Evolutionary conservation across 305 asterid species (phyloP).

Genomic region (Coffea humblotiana): DNA sequence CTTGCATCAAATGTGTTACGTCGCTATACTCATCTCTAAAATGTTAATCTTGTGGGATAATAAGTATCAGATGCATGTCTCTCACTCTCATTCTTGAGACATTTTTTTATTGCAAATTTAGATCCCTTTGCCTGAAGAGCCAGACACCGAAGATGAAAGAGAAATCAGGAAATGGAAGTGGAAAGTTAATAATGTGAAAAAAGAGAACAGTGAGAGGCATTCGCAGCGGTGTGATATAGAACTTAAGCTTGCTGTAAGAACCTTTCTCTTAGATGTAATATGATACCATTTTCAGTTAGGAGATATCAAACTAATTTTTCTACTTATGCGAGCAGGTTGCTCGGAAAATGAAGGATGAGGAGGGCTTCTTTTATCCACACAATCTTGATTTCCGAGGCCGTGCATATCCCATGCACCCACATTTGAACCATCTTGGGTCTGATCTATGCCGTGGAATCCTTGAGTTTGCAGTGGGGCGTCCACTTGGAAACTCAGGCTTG

Average conservation of each 20-base stretch:
- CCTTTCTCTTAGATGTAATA: slow-evolving; percentile 12
- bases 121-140: slow-evolving; percentile 77
- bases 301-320: slow-evolving; percentile 17
- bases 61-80: neutral
- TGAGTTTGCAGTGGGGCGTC: slow-evolving; percentile 90
- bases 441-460: slow-evolving; percentile 92
- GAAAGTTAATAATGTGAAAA: slow-evolving; percentile 66
- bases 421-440: slow-evolving; percentile 97
- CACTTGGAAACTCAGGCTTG: slow-evolving; percentile 83
- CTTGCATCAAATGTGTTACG: neutral
- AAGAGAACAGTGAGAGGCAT: slow-evolving; percentile 89
- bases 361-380: slow-evolving; percentile 91
- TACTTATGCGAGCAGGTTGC: slow-evolving; percentile 66
- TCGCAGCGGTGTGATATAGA: slow-evolving; percentile 94
- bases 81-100: neutral
- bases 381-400: slow-evolving; percentile 96
- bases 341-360: slow-evolving; percentile 83
- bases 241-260: slow-evolving; percentile 86
- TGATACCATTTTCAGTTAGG: neutral
- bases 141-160: slow-evolving; percentile 84
- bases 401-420: slow-evolving; percentile 99
- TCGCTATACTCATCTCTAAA: neutral
- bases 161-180: slow-evolving; percentile 77
- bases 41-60: neutral
- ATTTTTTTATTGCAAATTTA: slow-evolving; percentile 20